Percentiles rank a stretch among this genome's conserved stretches.
phyloP scores from a whole-genome alignment of 495 filamentous ascomycete species.

The Xylaria scruposa region DNA sequence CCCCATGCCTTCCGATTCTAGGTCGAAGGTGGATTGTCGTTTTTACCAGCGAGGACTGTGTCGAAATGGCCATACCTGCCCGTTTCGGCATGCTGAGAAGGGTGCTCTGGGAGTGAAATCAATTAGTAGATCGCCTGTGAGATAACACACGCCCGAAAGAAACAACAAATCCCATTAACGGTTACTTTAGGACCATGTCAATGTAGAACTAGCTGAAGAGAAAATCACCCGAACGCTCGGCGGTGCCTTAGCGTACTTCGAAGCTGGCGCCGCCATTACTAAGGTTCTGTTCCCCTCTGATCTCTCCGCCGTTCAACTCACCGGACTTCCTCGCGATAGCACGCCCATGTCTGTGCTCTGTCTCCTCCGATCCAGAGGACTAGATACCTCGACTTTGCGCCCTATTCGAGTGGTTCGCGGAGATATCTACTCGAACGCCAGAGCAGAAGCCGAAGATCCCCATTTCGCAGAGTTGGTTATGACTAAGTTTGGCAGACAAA shows the following conservation, averaged over 20 bases:
- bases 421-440: neutral
- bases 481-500: neutral
- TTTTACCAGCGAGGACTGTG: neutral
- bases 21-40: neutral
- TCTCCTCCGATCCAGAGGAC: conserved; percentile 22
- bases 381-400: neutral
- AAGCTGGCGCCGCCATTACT: conserved; percentile 35
- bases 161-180: neutral
- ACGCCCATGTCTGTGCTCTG: conserved; percentile 24
- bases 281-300: conserved; percentile 37
- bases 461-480: neutral
- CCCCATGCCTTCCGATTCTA: neutral
- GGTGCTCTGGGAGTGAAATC: neutral
- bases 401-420: neutral
- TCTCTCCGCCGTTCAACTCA: conserved; percentile 42
- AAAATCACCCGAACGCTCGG: conserved; percentile 26
- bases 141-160: neutral
- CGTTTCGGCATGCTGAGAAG: neutral
- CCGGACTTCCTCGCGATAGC: conserved; percentile 32
- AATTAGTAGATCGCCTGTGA: neutral
- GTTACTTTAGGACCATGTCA: neutral
- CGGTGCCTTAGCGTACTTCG: conserved; percentile 40
- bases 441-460: neutral
- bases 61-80: conserved; percentile 9
- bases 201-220: neutral